Evolutionary conservation across 2,329 filamentous ascomycete species (phyloP).

Genomic region (Stachybotrys echinatus): DNA sequence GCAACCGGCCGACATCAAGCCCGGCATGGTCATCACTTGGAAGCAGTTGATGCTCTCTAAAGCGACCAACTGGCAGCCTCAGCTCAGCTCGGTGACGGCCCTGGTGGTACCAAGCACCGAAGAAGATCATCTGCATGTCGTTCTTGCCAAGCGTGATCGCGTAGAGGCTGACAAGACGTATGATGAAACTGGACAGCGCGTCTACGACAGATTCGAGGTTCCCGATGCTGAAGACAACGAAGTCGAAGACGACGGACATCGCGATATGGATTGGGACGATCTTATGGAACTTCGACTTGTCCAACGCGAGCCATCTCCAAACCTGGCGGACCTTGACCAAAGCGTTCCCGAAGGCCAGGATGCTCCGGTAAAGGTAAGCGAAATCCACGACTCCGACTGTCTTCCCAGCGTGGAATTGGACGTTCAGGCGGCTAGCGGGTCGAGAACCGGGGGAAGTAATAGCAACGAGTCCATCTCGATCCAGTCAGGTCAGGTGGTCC

Average conservation of each 20-base stretch:
- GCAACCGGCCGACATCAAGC: slow-evolving; percentile 37
- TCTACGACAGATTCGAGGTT: slow-evolving; percentile 76
- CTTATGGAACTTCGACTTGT: slow-evolving; percentile 66
- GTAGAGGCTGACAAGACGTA: slow-evolving; percentile 51
- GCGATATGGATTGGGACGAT: slow-evolving; percentile 55
- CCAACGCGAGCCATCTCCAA: slow-evolving; percentile 25
- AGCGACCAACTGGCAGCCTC: slow-evolving; percentile 61
- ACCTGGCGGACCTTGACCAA: slow-evolving; percentile 14
- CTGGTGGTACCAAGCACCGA: slow-evolving; percentile 53
- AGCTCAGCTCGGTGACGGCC: slow-evolving; percentile 60
- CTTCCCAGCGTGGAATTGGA: background rate
- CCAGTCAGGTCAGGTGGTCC: slow-evolving; percentile 20
- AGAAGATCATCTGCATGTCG: slow-evolving; percentile 49
- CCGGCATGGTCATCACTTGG: slow-evolving; percentile 65
- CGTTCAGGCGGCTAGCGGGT: slow-evolving; percentile 15
- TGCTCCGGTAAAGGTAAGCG: slow-evolving; percentile 17
- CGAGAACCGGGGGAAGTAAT: slow-evolving; percentile 21
- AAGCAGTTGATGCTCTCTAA: slow-evolving; percentile 57
- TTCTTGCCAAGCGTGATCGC: slow-evolving; percentile 65
- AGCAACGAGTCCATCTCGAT: slow-evolving; percentile 18
- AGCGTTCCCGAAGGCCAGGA: slow-evolving; percentile 8
- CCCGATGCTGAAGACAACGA: slow-evolving; percentile 58
- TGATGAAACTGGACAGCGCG: slow-evolving; percentile 64
- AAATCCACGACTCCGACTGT: slow-evolving; percentile 10
- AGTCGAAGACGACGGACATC: slow-evolving; percentile 55